Percentiles rank a stretch among this genome's conserved stretches.
Conservation (phyloP, 2,329 filamentous ascomycete species). For the Colletotrichum eleusines region DNA sequence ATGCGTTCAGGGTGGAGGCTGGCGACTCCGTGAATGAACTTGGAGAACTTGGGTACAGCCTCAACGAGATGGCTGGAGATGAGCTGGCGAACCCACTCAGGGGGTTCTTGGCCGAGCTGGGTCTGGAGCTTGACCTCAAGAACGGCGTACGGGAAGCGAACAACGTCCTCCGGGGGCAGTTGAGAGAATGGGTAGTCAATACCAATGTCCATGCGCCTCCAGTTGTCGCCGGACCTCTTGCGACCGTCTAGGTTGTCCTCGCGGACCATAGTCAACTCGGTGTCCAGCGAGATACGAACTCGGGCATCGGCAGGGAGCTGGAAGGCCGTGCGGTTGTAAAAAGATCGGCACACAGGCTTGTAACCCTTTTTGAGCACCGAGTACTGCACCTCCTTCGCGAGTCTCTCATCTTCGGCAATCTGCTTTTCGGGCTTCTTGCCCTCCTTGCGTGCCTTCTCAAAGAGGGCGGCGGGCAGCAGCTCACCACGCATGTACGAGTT, state of each 20-base stretch:
- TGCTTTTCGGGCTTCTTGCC: slow-evolving; percentile 94
- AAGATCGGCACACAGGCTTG: slow-evolving; percentile 90
- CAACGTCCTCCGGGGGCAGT: slow-evolving; percentile 84
- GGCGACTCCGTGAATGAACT: slow-evolving; percentile 97
- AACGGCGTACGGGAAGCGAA: slow-evolving; percentile 94
- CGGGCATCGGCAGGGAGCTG: slow-evolving; percentile 96
- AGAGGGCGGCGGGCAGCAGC: slow-evolving; percentile 87
- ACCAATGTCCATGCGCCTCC: slow-evolving; percentile 97
- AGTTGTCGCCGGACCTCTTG: slow-evolving; percentile 84
- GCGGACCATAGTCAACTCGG: slow-evolving; percentile 92
- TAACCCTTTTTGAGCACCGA: slow-evolving; percentile 89
- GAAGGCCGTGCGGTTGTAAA: slow-evolving; percentile 98
- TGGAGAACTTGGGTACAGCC: slow-evolving; percentile 99
- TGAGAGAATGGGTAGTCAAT: slow-evolving; percentile 96
- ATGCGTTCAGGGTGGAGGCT: slow-evolving; percentile 89
- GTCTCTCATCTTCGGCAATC: slow-evolving; percentile 89
- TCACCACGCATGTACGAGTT: slow-evolving; percentile 90
- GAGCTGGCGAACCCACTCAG: slow-evolving; percentile 95
- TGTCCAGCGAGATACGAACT: slow-evolving; percentile 96
- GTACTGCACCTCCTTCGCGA: slow-evolving; percentile 94
- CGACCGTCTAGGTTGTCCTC: slow-evolving; percentile 94
- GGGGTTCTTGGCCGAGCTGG: slow-evolving; percentile 92
- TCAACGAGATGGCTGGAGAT: slow-evolving; percentile 95
- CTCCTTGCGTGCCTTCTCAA: slow-evolving; percentile 95
- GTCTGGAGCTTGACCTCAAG: slow-evolving; percentile 98